Evolutionary conservation across 495 filamentous ascomycete genomes (phyloP), one percentile per base, ranked within the genome.

Genomic region (Aspergillus campestris): DNA sequence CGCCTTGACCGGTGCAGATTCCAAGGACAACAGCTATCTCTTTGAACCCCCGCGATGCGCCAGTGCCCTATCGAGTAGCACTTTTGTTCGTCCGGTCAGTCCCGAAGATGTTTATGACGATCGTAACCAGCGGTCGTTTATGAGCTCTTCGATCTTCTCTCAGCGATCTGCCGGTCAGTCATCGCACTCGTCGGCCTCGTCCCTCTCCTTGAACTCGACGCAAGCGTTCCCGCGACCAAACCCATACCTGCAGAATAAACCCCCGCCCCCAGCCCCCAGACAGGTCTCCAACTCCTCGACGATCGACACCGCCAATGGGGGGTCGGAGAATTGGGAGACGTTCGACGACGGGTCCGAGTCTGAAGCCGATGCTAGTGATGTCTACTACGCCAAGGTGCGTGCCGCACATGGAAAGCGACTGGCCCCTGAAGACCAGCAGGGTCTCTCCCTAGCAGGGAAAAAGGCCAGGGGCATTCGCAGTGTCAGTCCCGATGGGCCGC

Each of bases 321-420:
- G 87, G 3, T 91, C 86, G 0, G 89, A 95, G 65, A 96, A 96
- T 61, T 96, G 89, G 89, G 89, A 96, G 68, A 94, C 87, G 15
- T 95, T 89, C 49, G 84, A 88, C 51, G 83, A 87, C 59, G 78
- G 74, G 34, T 83, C 80, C 3, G 87, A 83, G 43, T 83, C 84
- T 0, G 87, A 92, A 51, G 64, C 63, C 30, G 88, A 90, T 60
- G 75, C 78, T 2, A 81, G 77, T 12, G 84, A 89, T 44, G 72
- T 78, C 7, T 89, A 91, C 60, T 89, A 85, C 56, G 82, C 84
- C 47, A 88, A 84, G 58, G 62, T 88, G 43, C 74, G 81, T 45
- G 79, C 82, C 15, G 81, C 82, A 31, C 70, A 73, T 38, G 73
- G 73, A 55, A 80, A 84, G 70, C 70, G 82, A 40, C 71, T 77